These are phyloP conservation scores for Polytolypa hystricis DNA, from an alignment of 2,329 filamentous ascomycete genomes.

Conservation along the genomic window DNA sequence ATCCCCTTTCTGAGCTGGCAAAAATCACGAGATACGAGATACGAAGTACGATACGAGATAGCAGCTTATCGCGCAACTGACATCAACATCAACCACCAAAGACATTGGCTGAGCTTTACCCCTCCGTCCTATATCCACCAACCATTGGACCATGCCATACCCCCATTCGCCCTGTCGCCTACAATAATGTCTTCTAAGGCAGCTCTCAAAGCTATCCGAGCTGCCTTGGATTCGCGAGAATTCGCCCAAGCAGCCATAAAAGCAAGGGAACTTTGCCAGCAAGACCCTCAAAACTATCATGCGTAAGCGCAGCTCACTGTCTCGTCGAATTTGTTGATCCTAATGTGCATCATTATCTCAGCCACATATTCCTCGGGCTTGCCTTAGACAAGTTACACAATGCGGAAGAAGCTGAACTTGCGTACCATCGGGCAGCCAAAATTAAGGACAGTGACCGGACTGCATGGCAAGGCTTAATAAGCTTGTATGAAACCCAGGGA, in stretches of 20 bases:
- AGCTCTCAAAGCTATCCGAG: conserved; percentile 68
- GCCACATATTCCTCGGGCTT: conserved; percentile 78
- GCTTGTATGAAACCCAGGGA: conserved; percentile 70
- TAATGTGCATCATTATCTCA: conserved; percentile 21
- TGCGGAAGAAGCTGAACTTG: conserved; percentile 60
- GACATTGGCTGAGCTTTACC: no score
- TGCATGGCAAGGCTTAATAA: conserved; percentile 82
- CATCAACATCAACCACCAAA: neutral
- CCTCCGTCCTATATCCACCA: no score
- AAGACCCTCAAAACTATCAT: conserved; percentile 71
- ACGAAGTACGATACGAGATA: conserved; percentile 12
- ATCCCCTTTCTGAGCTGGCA: no score
- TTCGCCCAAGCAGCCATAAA: conserved; percentile 65
- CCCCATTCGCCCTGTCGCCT: neutral
- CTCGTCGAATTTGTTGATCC: conserved; percentile 1
- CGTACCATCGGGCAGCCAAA: conserved; percentile 61
- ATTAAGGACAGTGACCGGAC: conserved; percentile 67
- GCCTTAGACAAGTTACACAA: conserved; percentile 66
- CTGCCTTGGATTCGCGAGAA: conserved; percentile 65
- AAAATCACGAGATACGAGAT: conserved; percentile 5
- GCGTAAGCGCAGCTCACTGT: conserved; percentile 44
- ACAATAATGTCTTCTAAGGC: conserved; percentile 47
- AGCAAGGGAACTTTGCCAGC: conserved; percentile 56
- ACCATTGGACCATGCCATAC: neutral
- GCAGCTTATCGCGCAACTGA: no score